Base-by-base conservation (phyloP, 2,329 filamentous ascomycete species). In the Sclerotinia sclerotiorum region DNA sequence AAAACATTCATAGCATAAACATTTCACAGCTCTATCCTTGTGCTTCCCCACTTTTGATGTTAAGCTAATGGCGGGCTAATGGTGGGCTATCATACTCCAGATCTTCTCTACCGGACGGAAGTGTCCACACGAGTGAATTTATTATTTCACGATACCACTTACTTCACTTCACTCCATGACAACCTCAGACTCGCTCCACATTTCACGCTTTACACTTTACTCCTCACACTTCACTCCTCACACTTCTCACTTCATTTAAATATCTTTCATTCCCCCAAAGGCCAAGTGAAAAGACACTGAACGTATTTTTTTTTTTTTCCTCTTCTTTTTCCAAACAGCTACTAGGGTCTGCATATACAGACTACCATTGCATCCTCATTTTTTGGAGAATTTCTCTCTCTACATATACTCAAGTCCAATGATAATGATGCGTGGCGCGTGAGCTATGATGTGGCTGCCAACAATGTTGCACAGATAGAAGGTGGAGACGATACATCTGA, bases 391-490 rank as follows among this genome's bases (percentile, higher is more conserved):
- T 24, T 46, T 48, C 27, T 48, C 27, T 0, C 27, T 44, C 11
- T 19, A 46, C 27, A 61, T 32, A 32, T 35, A 5, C 19, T 44
- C 11, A 17, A 39, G 17, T 24, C 48, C 48, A 65, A 65, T 55
- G 17, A n/a, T 32, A n/a, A n/a, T 32, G 11, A 32, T 56, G 6
- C 49, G 8, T 65, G 62, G 49, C 24, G 24, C 35, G 24, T 65
- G 51, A 57, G 35, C 52, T 57, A 39, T 63, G 60, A 63, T 51
- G 60, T 63, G 60, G 60, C 60, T 63, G 60, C 60, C 60, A 63
- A 39, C 58, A 49, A 62, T 49, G 58, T 62, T 48, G 44, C 58
- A 62, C 29, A 49, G 42, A 61, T 46, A 24, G 58, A 51, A 51
- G 60, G 60, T 62, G 60, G 60, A 51, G 15, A 49, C n/a, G 5